Evolutionary conservation across 805 yeast species (phyloP), one percentile per base, ranked within the genome.

Genomic region (Saccharomycopsis sp.): DNA sequence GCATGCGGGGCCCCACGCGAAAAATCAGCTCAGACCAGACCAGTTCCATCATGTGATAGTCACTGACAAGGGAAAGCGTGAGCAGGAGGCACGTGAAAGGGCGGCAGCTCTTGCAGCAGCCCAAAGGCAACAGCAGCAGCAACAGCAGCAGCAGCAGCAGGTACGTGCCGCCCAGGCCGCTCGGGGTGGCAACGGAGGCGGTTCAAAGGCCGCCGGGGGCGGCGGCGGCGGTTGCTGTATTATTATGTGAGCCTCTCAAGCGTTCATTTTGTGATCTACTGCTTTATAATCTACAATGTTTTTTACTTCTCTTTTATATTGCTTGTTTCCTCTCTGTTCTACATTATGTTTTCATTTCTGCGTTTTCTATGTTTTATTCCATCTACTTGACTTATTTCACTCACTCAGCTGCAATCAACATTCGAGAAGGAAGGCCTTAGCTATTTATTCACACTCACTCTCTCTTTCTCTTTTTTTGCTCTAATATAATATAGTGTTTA

Each of bases 71-170:
- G 62, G 60, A 12, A 51, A 44, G 24, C 55, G 55, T 21, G 55
- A 52, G 15, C 55, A 52, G 24, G 55, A 52, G 29, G 55, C 55
- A 16, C 47, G 55, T 8, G 44, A 24, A 20, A 14, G 48, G 3
- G 55, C 53, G 7, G 44, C 55, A 20, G 51, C 55, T 21, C 51
- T 40, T 44, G 59, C 41, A 16, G 41, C n/a, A 24, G 54, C 54
- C 20, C 37, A 44, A 46, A 62, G 52, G 14, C 60, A 51, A 50
- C 62, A 54, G 23, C 61, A 52, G 29, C n/a, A n/a, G n/a, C n/a
- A n/a, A n/a, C 65, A 59, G 48, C n/a, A 12, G 5, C 61, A 61
- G 65, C 54, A 56, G 47, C 58, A 52, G 37, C 23, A 5, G 8
- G 14, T 14, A 48, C 8, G n/a, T 15, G 29, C 24, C 24, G n/a